Evolutionary conservation across 768 basidiomycete species (phyloP), one percentile per base, ranked within the genome.

Genomic region (Asterophora lycoperdoides): DNA sequence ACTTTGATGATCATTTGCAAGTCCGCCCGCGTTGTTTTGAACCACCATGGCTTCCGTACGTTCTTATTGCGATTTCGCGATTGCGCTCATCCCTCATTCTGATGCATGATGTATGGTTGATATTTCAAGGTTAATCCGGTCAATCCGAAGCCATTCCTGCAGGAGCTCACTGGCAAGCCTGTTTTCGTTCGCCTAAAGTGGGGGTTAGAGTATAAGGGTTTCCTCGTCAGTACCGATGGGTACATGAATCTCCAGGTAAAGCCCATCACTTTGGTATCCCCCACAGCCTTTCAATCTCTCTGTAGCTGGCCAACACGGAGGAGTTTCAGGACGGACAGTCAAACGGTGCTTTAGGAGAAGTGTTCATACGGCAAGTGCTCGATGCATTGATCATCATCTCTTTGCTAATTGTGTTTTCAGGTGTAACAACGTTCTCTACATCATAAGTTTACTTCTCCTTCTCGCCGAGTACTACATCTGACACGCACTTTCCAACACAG

Each of bases 131-230:
- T 89, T 63, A 83, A 84, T 60, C 94, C 94, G 57, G 92, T 98
- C 61, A 99, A 99, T 71, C 96, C 96, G 17, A 98, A 98, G 73
- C 96, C 96, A 5, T 98, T 98, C 75, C 79, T 99, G 62, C 93
- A 97, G 73, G 94, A 96, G 67, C 84, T 98, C 57, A 97, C 96
- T 20, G 96, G 96, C 55, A 97, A 99, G 75, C 86, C 88, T 33
- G 91, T 98, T 38, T 89, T 84, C 62, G 96, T 98, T 54, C 82
- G 83, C 52, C 81, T 99, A 62, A 99, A 99, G 74, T 99, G 96
- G 96, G 96, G 96, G 53, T 78, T 97, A 43, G 93, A 98, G 64
- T 98, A 98, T 78, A 96, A 93, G 74, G 96, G 96, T 36, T 99
- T 96, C 74, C 79, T 99, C 55, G 96, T 99, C 57, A 94, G 91